These are phyloP conservation scores for Fomitopsis schrenkii DNA, from an alignment of 1,284 basidiomycete genomes.

Conservation along the genomic window DNA sequence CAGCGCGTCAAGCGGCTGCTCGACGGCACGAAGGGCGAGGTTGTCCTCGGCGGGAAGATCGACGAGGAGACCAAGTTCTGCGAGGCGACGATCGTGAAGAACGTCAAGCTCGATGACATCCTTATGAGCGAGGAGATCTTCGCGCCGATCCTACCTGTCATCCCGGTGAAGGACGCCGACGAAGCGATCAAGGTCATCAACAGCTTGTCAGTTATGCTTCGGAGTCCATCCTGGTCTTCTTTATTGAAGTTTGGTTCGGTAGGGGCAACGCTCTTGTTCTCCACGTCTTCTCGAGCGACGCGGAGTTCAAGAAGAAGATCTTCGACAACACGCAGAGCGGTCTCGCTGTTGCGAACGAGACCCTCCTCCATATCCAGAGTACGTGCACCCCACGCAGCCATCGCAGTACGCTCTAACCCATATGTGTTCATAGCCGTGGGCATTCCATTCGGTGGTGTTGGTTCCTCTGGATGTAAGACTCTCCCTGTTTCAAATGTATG, in stretches of 20 bases:
- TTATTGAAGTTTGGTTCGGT: neutral
- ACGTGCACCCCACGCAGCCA: neutral
- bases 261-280: constrained; percentile 73
- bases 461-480: constrained; percentile 59
- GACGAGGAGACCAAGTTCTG: constrained; percentile 56
- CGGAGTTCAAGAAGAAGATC: constrained; percentile 59
- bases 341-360: constrained; percentile 56
- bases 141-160: constrained; percentile 54
- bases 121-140: constrained; percentile 62
- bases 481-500: neutral
- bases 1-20: constrained; percentile 59
- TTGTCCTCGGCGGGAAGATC: constrained; percentile 66
- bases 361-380: constrained; percentile 49
- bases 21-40: constrained; percentile 61
- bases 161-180: constrained; percentile 70
- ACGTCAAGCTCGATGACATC: constrained; percentile 58
- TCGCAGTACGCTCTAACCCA: neutral
- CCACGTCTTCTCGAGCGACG: constrained; percentile 66
- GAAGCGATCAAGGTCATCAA: constrained; percentile 71
- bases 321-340: constrained; percentile 64
- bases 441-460: constrained; percentile 68
- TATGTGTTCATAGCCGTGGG: constrained; percentile 39
- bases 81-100: constrained; percentile 60
- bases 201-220: constrained; percentile 34
- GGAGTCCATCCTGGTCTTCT: neutral